These are phyloP conservation scores for Pisolithus microcarpus DNA, from an alignment of 768 basidiomycete genomes.

Conservation along the genomic window DNA sequence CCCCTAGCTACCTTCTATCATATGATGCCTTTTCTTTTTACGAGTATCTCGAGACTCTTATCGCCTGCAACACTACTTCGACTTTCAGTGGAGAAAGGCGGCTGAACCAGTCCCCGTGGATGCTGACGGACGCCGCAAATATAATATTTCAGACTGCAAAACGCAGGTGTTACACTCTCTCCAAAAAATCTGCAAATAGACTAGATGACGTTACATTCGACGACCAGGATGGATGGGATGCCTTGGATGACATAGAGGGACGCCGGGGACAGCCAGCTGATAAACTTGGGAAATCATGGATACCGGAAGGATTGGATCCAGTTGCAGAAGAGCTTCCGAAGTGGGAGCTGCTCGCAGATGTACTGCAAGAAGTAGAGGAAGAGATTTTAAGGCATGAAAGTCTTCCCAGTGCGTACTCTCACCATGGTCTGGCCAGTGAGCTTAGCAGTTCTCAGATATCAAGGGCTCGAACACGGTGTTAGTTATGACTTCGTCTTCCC, in stretches of 20 bases:
- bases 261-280: not conserved
- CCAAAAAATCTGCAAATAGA: conserved; percentile 19
- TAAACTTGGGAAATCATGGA: conserved; percentile 36
- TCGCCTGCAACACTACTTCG: conserved; percentile 51
- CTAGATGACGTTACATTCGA: conserved; percentile 38
- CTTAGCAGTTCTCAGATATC: conserved; percentile 18
- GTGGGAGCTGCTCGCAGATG: conserved; percentile 80
- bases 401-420: conserved; percentile 12
- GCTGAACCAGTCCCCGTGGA: conserved; percentile 78
- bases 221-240: conserved; percentile 73
- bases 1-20: conserved; percentile 59
- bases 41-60: conserved; percentile 82
- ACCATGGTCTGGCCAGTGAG: not conserved
- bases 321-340: conserved; percentile 93
- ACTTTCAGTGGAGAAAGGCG: conserved; percentile 42
- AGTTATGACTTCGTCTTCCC: conserved; percentile 80
- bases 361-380: conserved; percentile 85
- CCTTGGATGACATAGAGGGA: conserved; percentile 49
- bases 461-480: conserved; percentile 71
- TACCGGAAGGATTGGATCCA: conserved; percentile 74
- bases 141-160: conserved; percentile 77
- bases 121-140: conserved; percentile 88
- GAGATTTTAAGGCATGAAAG: conserved; percentile 65
- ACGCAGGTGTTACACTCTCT: conserved; percentile 67
- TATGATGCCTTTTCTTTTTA: conserved; percentile 91